A percentile compares a stretch with the other conserved stretches of the same genome.
phyloP scores from a whole-genome alignment of 768 basidiomycete genomes.

The Lactifluus subvellereus region DNA sequence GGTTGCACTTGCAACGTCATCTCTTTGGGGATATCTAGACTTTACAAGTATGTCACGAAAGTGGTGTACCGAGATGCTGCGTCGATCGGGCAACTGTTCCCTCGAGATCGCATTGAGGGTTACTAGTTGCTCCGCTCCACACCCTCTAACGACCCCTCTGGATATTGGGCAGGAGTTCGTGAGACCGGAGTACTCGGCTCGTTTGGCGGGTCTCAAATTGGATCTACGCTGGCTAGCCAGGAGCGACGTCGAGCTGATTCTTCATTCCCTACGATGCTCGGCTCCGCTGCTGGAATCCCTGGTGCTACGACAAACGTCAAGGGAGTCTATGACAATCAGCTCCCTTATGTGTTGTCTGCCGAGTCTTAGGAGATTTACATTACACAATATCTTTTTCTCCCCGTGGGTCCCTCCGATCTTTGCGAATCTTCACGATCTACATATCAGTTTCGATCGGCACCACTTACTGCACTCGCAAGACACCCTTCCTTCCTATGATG shows the following conservation, averaged over 20 bases:
- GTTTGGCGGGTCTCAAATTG: neutral
- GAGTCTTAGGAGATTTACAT: neutral
- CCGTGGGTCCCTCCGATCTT: slow-evolving; percentile 2
- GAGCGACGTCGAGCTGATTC: neutral
- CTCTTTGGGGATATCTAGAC: slow-evolving; percentile 5
- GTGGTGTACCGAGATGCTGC: slow-evolving; percentile 6
- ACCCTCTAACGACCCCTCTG: neutral
- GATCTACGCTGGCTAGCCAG: neutral
- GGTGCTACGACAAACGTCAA: neutral
- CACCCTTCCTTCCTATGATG: neutral
- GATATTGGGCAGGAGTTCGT: neutral
- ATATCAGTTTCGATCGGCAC: neutral
- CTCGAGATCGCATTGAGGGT: neutral
- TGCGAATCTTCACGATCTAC: slow-evolving; percentile 2
- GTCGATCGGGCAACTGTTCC: slow-evolving; percentile 6
- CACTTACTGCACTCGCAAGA: neutral
- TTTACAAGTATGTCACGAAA: neutral
- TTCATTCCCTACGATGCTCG: neutral
- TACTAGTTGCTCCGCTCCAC: neutral
- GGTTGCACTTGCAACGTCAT: slow-evolving; percentile 6
- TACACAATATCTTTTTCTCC: slow-evolving; percentile 4
- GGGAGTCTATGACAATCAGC: neutral
- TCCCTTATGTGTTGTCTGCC: slow-evolving; percentile 1
- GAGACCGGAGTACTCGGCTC: neutral
- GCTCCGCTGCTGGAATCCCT: slow-evolving; percentile 5